Evolutionary conservation across 2,329 filamentous ascomycete species (phyloP).

Genomic region (Epichloe scottii): DNA sequence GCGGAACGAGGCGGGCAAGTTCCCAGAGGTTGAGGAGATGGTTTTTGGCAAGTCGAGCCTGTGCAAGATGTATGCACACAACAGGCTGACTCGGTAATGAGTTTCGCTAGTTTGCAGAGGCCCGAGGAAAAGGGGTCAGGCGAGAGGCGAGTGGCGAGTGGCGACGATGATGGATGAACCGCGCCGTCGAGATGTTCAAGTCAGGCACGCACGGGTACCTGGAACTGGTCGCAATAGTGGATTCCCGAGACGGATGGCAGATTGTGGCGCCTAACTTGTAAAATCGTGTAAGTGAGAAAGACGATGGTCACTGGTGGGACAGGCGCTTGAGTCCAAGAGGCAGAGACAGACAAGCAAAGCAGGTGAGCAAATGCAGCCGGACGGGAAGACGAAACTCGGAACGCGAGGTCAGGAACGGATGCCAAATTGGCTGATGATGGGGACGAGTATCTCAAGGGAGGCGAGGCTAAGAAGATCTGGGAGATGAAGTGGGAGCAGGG

Average conservation of each 20-base stretch:
- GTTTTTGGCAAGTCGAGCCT: not conserved
- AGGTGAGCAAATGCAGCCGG: not conserved
- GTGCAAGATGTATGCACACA: not conserved
- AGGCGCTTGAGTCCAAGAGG: not conserved
- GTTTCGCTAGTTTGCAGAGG: not conserved
- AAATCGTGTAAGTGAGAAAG: slow-evolving; percentile 4
- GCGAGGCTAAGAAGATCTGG: not conserved
- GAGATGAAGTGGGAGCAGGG: slow-evolving; percentile 8
- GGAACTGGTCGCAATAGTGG: slow-evolving; percentile 9
- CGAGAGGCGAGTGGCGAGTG: not conserved
- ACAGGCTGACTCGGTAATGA: not conserved
- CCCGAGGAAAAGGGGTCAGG: not conserved
- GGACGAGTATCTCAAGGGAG: slow-evolving; percentile 5
- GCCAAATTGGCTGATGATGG: slow-evolving; percentile 6
- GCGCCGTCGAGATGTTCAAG: slow-evolving; percentile 3
- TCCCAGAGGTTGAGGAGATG: not conserved
- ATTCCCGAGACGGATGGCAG: slow-evolving; percentile 7
- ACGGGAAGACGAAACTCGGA: not conserved
- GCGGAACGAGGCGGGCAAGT: slow-evolving; percentile 1
- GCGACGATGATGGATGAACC: slow-evolving; percentile 1
- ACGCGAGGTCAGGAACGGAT: not conserved
- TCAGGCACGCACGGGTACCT: slow-evolving; percentile 12
- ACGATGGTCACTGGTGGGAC: not conserved
- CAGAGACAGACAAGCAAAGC: not conserved
- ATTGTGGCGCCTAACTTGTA: slow-evolving; percentile 6